Evolutionary conservation across 805 yeast species (phyloP).

Genomic region (Saturnispora silvae): DNA sequence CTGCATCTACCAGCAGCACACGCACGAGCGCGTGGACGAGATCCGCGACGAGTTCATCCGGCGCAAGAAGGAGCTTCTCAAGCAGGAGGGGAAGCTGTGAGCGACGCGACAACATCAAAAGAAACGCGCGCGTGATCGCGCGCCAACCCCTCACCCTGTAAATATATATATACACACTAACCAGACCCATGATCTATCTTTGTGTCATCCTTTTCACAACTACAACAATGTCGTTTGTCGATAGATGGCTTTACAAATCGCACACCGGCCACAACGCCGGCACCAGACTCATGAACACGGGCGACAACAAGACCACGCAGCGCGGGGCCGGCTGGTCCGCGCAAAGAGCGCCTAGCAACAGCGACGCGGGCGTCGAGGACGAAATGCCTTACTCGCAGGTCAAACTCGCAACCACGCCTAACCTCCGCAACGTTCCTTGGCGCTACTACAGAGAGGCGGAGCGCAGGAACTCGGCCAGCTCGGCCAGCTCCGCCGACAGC

Average conservation of each 20-base stretch:
- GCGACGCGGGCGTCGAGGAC: too few relatives aligned
- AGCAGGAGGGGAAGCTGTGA: slow-evolving; percentile 3
- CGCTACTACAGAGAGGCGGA: slow-evolving; percentile 16
- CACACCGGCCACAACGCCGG: slow-evolving; percentile 14
- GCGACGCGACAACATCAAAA: not conserved
- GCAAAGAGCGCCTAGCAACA: too few relatives aligned
- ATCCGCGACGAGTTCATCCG: slow-evolving; percentile 57
- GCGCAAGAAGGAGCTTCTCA: slow-evolving; percentile 30
- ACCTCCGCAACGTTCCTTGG: slow-evolving; percentile 24
- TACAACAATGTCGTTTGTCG: slow-evolving; percentile 18
- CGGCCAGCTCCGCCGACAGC: too few relatives aligned
- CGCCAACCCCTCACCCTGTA: not conserved
- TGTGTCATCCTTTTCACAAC: not conserved
- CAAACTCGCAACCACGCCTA: slow-evolving; percentile 17
- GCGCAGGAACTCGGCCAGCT: not conserved
- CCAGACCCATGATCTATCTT: not conserved
- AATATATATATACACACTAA: not conserved
- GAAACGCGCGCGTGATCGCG: not conserved
- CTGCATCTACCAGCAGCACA: slow-evolving; percentile 55
- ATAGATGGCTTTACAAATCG: slow-evolving; percentile 26
- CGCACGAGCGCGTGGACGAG: slow-evolving; percentile 52
- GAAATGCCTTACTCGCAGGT: too few relatives aligned
- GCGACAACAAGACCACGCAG: slow-evolving; percentile 12
- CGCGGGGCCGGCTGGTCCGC: slow-evolving; percentile 8
- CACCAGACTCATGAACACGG: slow-evolving; percentile 18